Percentiles rank a stretch among this genome's conserved stretches.
Evolutionary conservation across 1,284 basidiomycete genomes (phyloP).

Genomic region (Sanghuangporus sanghuang): DNA sequence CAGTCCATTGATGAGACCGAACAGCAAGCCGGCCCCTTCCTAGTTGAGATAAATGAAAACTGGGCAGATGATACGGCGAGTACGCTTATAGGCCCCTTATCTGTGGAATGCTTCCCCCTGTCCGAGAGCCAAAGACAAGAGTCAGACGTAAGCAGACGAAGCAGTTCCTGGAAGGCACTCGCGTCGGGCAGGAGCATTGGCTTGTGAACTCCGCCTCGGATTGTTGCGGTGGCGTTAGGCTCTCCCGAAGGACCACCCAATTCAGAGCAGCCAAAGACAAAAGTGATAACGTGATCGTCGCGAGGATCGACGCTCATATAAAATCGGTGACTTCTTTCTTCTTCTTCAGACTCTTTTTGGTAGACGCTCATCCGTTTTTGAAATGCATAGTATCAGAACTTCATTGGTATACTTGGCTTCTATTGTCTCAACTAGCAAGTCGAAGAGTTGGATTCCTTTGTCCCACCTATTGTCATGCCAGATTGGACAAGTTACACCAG

Average conservation of each 20-base stretch:
- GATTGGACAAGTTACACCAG: no score
- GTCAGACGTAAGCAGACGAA: neutral
- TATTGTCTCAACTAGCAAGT: neutral
- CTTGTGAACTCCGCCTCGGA: neutral
- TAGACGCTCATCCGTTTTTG: neutral
- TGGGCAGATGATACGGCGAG: neutral
- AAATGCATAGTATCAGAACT: neutral
- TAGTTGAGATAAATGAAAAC: neutral
- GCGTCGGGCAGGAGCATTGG: neutral
- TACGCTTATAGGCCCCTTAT: neutral
- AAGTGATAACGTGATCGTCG: neutral
- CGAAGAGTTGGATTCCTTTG: no score
- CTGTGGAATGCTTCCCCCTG: neutral
- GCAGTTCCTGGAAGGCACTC: neutral
- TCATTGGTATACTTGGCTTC: neutral
- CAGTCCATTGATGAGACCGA: neutral
- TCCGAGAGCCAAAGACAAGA: neutral
- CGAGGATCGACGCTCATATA: neutral
- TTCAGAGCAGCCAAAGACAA: neutral
- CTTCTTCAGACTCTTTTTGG: neutral
- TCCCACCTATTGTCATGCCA: no score
- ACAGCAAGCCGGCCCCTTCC: neutral
- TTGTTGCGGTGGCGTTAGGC: constrained; percentile 1
- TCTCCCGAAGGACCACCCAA: neutral
- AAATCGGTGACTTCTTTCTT: neutral